Evolutionary conservation across 495 filamentous ascomycete species (phyloP), one percentile per base, ranked within the genome.

Genomic region (Neurospora hispaniola): DNA sequence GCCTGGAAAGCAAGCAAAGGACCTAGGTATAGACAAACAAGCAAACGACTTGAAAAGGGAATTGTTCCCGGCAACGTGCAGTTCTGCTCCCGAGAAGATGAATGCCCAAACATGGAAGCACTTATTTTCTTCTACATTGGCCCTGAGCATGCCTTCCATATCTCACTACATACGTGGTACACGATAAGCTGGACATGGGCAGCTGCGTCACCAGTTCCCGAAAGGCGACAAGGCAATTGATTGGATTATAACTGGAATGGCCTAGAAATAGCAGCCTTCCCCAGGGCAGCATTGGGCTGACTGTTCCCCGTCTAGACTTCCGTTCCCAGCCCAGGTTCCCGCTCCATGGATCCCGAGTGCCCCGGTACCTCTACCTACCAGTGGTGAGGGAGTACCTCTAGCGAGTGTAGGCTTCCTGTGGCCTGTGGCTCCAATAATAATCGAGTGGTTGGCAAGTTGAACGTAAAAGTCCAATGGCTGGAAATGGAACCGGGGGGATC

Each of bases 141-240:
- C 35, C 2, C 35, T 10, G 18, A 6, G 43, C 43, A 3, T 40
- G 39, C 8, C 39, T 40, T 3, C 35, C 35, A 23, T 40, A 40
- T 40, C 8, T 8, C 39, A n/a, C 43, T 5, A 31, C 27, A 1
- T 46, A 7, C 44, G 48, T 59, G 54, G 23, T 62, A 62, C 54
- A 62, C 23, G 54, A 31, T 74, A 71, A 66, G 40, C 44, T 72
- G 73, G 71, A 72, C 40, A 74, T 38, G 71, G 71, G 54, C 62
- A 72, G 31, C n/a, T 40, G 68, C 66, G 40, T 72, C 38, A 46
- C 38, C 31, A 27, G 44, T 48, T 35, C 71, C 27, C 27, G 68
- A 66, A 66, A 68, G 59, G 73, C 69, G 68, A 41, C 70, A 68
- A 35, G 66, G 73, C 43, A 66, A 72, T 74, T 74, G 71, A 72